These are phyloP conservation scores for Penicillium sp. DNA, from an alignment of 2,329 filamentous ascomycete species.

Conservation along the genomic window DNA sequence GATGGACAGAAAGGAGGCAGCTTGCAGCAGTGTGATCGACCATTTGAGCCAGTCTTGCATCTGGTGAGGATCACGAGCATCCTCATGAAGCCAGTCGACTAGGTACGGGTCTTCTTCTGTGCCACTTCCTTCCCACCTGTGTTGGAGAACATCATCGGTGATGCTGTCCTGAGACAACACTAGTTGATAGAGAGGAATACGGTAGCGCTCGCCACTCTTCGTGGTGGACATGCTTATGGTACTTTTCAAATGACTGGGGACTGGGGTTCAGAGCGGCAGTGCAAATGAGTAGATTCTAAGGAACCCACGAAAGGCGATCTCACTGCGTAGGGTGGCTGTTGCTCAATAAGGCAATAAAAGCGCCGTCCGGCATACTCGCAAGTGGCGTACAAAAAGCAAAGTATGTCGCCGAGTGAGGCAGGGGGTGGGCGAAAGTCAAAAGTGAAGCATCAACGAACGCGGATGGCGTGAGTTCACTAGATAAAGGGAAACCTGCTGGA, in stretches of 20 bases:
- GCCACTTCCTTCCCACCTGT: constrained; percentile 1
- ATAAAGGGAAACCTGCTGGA: not conserved
- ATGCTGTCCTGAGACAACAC: constrained; percentile 3
- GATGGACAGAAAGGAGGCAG: constrained; percentile 2
- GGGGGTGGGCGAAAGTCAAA: too few relatives aligned
- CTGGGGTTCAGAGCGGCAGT: too few relatives aligned
- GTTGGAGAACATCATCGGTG: constrained; percentile 1
- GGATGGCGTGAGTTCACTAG: not conserved
- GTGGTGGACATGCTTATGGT: not conserved
- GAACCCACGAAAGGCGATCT: not conserved
- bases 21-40: constrained; percentile 5
- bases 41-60: constrained; percentile 2
- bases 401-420: too few relatives aligned
- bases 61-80: not conserved
- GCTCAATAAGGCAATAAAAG: not conserved
- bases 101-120: constrained; percentile 1
- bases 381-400: too few relatives aligned
- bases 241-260: not conserved
- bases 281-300: not conserved
- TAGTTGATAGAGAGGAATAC: constrained; percentile 5
- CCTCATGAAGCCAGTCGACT: constrained; percentile 3
- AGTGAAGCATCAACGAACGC: not conserved
- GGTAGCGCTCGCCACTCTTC: not conserved
- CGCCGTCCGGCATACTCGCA: too few relatives aligned
- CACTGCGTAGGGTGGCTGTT: not conserved